Conservation (phyloP, 768 basidiomycete species). For the Suillus placidus region DNA sequence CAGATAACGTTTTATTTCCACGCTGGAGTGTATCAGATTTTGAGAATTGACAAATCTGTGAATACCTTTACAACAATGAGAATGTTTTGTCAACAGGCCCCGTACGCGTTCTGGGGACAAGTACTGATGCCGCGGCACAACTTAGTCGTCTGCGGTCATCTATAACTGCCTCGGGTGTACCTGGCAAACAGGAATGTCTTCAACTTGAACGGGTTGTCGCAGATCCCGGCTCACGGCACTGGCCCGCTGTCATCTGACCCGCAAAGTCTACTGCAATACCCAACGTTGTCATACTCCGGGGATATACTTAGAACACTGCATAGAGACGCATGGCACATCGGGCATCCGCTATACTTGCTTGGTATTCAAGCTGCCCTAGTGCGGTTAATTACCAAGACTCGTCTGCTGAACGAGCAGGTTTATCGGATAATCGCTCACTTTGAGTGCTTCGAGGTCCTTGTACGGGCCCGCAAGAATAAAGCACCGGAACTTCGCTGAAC, state of each 20-base stretch:
- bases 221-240: background rate
- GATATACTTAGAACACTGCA: background rate
- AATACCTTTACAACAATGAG: background rate
- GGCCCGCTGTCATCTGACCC: background rate
- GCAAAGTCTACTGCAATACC: background rate
- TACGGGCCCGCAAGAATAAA: background rate
- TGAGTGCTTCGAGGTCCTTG: slow-evolving; percentile 4
- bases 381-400: background rate
- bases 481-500: background rate
- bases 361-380: background rate
- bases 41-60: too few relatives aligned
- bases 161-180: background rate
- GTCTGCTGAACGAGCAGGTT: background rate
- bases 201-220: background rate
- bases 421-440: background rate
- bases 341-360: background rate
- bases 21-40: background rate
- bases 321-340: background rate
- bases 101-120: background rate
- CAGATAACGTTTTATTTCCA: background rate
- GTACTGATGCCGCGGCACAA: background rate
- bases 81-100: background rate
- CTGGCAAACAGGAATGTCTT: too few relatives aligned
- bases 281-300: background rate
- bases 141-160: background rate